Percentiles rank a stretch among this genome's conserved stretches.
Conservation (phyloP, 208 protist genomes). For the Wallacemonas collosoma region DNA sequence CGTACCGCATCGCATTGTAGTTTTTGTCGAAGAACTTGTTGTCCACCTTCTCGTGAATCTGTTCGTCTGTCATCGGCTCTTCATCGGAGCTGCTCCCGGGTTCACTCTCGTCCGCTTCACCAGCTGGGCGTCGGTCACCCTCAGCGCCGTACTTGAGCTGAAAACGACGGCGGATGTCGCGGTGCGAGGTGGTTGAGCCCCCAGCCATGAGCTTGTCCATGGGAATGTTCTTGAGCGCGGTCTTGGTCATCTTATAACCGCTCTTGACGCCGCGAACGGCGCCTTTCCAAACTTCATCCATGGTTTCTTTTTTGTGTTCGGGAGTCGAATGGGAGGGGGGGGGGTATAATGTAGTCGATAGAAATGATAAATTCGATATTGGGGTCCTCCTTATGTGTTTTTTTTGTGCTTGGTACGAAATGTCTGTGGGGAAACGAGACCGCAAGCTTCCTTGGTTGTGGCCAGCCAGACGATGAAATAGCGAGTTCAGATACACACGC, state of each 20-base stretch:
- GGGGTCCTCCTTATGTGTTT: background rate
- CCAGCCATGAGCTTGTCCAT: slow-evolving; percentile 42
- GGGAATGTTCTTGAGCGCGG: slow-evolving; percentile 57
- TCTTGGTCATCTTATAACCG: slow-evolving; percentile 75
- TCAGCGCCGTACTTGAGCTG: slow-evolving; percentile 59
- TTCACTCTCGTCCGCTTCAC: slow-evolving; percentile 37
- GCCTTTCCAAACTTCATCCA: slow-evolving; percentile 86
- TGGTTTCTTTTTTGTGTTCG: slow-evolving; percentile 1
- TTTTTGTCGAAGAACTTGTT: slow-evolving; percentile 86
- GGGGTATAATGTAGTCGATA: too few species aligned
- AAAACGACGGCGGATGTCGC: slow-evolving; percentile 63
- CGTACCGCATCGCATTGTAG: slow-evolving; percentile 74
- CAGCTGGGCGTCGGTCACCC: slow-evolving; percentile 23
- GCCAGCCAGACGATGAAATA: too few species aligned
- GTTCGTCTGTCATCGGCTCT: slow-evolving; percentile 77
- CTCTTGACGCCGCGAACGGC: slow-evolving; percentile 69
- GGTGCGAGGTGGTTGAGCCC: slow-evolving; percentile 35
- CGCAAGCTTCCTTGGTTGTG: too few species aligned
- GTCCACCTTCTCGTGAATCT: slow-evolving; percentile 81
- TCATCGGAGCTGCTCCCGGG: slow-evolving; percentile 65
- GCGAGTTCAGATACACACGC: too few species aligned
- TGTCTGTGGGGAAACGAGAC: too few species aligned
- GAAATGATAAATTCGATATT: background rate
- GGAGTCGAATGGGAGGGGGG: too few species aligned
- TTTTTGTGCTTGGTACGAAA: too few species aligned